phyloP scores from a whole-genome alignment of 768 basidiomycete genomes.

The Lanmaoa pseudosensibilis region DNA sequence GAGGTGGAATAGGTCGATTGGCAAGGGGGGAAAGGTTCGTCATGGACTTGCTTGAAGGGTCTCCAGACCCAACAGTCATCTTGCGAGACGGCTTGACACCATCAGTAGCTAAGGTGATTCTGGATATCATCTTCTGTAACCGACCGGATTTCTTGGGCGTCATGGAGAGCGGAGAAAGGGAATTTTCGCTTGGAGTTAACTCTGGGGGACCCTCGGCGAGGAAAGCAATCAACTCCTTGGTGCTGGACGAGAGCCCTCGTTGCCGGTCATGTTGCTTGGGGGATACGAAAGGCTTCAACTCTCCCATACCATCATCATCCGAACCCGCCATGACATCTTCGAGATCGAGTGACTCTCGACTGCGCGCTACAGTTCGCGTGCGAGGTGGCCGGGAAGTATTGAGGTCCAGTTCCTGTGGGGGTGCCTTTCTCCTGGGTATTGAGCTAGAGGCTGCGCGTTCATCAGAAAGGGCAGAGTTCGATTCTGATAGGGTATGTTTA shows the following conservation, averaged over 20 bases:
- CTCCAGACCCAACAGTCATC: slow-evolving; percentile 26
- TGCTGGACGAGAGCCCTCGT: slow-evolving; percentile 43
- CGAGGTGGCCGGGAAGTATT: slow-evolving; percentile 19
- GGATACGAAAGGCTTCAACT: slow-evolving; percentile 35
- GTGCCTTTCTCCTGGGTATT: slow-evolving; percentile 22
- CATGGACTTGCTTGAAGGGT: slow-evolving; percentile 33
- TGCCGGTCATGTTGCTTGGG: slow-evolving; percentile 39
- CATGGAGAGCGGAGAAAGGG: slow-evolving; percentile 38
- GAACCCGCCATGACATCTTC: slow-evolving; percentile 74
- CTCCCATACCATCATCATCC: slow-evolving; percentile 52
- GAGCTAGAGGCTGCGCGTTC: slow-evolving; percentile 26
- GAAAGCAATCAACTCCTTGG: slow-evolving; percentile 56
- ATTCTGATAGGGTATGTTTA: slow-evolving; percentile 30
- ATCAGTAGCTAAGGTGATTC: slow-evolving; percentile 53
- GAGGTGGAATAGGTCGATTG: slow-evolving; percentile 62
- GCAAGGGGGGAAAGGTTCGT: slow-evolving; percentile 50
- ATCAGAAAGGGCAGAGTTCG: slow-evolving; percentile 32
- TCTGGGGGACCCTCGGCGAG: slow-evolving; percentile 58
- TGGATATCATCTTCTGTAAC: slow-evolving; percentile 82
- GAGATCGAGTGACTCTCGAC: slow-evolving; percentile 69
- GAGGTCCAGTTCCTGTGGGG: slow-evolving; percentile 33
- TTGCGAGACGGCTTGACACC: slow-evolving; percentile 34
- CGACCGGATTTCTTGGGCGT: slow-evolving; percentile 53
- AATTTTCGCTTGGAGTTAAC: slow-evolving; percentile 38
- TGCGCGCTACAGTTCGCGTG: slow-evolving; percentile 52